Conservation (phyloP, 2,329 filamentous ascomycete species). For the Ophiostoma novo-ulmi region DNA sequence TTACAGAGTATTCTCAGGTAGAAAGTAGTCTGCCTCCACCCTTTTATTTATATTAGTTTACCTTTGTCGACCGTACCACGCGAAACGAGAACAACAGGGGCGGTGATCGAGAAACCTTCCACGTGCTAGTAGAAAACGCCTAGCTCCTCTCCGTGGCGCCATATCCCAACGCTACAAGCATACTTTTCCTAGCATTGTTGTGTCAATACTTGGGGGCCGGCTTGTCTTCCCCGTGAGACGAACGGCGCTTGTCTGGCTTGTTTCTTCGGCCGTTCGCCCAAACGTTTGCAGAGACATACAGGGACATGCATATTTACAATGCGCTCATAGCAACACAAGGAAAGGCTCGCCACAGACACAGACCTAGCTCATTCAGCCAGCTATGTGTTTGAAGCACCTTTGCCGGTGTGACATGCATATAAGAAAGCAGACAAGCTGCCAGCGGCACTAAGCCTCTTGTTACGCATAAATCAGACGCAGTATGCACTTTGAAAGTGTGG, state of each 20-base stretch:
- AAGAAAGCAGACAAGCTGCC: not conserved
- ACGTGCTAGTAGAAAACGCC: not conserved
- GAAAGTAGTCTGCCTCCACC: not conserved
- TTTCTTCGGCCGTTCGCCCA: not conserved
- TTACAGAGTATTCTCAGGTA: not conserved
- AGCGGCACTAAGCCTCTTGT: not conserved
- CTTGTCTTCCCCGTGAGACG: slow-evolving; percentile 4
- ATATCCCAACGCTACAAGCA: not conserved
- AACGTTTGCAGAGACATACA: not conserved
- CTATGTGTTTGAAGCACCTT: not conserved
- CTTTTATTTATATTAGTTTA: not conserved
- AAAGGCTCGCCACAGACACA: not conserved
- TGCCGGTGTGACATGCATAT: not conserved
- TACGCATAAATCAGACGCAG: not conserved
- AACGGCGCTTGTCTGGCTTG: not conserved
- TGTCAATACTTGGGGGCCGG: not conserved
- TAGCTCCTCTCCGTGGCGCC: not conserved
- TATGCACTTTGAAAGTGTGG: no score
- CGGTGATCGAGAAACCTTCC: not conserved
- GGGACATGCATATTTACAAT: not conserved
- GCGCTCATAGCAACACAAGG: no score
- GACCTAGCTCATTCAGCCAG: not conserved
- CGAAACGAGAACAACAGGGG: slow-evolving; percentile 14
- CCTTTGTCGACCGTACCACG: slow-evolving; percentile 15
- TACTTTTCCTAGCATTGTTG: not conserved